These are phyloP conservation scores for Grosmannia serpens DNA, from an alignment of 2,329 filamentous ascomycete species.

Conservation along the genomic window DNA sequence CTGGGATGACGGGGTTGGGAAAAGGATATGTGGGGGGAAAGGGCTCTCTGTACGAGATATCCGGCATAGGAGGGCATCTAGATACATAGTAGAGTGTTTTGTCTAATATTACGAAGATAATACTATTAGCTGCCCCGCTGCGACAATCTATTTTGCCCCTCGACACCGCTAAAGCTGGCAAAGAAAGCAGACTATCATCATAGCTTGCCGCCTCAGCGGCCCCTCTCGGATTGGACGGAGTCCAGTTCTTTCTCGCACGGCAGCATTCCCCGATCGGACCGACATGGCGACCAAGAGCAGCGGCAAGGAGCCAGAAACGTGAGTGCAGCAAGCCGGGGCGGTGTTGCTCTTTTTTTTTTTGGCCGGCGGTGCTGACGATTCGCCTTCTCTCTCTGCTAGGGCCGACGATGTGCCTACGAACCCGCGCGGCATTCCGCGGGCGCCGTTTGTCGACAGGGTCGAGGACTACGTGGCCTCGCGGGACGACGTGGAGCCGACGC, in stretches of 20 bases:
- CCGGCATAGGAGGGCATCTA: neutral
- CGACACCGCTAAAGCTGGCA: constrained; percentile 6
- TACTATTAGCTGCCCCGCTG: neutral
- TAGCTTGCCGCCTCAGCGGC: neutral
- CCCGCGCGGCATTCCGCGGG: constrained; percentile 70
- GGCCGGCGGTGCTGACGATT: neutral
- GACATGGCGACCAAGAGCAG: constrained; percentile 11
- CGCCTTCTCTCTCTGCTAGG: neutral
- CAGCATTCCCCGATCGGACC: neutral
- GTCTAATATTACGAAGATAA: too few relatives aligned
- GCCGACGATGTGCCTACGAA: constrained; percentile 52
- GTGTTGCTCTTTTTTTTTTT: too few relatives aligned
- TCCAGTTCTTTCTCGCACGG: neutral
- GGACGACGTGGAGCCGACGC: constrained; percentile 66
- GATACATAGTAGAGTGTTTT: too few relatives aligned
- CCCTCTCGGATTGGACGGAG: neutral
- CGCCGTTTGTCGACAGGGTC: constrained; percentile 78
- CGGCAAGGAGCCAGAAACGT: constrained; percentile 27
- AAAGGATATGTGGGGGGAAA: neutral
- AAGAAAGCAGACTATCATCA: neutral
- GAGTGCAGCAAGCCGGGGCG: constrained; percentile 6
- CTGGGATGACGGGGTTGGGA: neutral
- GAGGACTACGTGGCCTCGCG: constrained; percentile 76
- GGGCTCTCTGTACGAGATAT: neutral
- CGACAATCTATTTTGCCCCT: constrained; percentile 2